Base-by-base conservation (phyloP, 768 basidiomycete genomes). In the Suillus luteus region DNA sequence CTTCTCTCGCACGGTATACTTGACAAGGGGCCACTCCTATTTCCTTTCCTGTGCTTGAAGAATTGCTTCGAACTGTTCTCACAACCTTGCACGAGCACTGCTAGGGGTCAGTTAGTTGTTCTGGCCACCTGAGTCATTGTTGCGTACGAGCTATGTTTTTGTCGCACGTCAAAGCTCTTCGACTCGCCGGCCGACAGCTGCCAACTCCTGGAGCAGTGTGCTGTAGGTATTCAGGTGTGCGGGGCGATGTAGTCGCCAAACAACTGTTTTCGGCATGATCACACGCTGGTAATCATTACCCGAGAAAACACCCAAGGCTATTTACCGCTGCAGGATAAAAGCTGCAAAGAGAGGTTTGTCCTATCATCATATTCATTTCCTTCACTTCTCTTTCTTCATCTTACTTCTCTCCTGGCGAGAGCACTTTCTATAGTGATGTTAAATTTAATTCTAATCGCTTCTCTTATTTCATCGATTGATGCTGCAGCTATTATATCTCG, bases 401-500 rank as follows among this genome's bases (percentile, higher is more conserved):
- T 15, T 22, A 38, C 24, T 57, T 5, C 24, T 57, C 38, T 57
- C 38, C 9, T 24, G 8, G 55, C 5, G 55, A 24, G 15, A 40
- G 9, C 22, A 5, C 17, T 57, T 9, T 14, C 55, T 38, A 38
- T 38, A 37, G 24, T 38, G 15, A 74, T 73, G 72, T 38, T 61
- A 57, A 44, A 35, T 59, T 31, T 31, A 33, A 38, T 66, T 14
- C 27, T 63, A 49, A 54, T 52, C 3, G 12, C 69, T 19, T 66
- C 69, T 5, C 19, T 62, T 41, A 24, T 66, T 27, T 54, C 64
- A 2, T 48, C 61, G 17, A n/a, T 52, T n/a, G 31, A 67, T 58
- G 69, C 69, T 24, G 73, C 64, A 31, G 52, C 63, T n/a, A 67
- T 73, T 15, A 59, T 71, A 55, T 65, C 64, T 24, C 71, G 65